Evolutionary conservation across 2,329 filamentous ascomycete genomes (phyloP).

Genomic region (Neonectria neomacrospora): DNA sequence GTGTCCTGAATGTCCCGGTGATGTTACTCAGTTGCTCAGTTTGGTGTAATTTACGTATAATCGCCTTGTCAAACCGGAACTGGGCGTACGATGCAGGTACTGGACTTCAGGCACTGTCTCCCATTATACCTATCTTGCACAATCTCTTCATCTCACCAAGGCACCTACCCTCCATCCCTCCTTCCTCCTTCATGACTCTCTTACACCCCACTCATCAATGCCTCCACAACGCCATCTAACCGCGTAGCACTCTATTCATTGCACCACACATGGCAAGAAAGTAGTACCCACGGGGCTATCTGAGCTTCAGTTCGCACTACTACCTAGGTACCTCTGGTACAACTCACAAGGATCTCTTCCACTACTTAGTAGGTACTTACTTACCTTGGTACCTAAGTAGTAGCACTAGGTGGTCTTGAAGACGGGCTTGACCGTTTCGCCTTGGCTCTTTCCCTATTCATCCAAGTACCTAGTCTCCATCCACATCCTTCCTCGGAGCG

Average conservation of each 20-base stretch:
- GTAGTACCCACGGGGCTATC: neutral
- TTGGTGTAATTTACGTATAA: neutral
- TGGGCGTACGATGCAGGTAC: neutral
- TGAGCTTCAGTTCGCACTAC: neutral
- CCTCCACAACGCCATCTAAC: neutral
- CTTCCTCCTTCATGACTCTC: neutral
- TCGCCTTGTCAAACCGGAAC: neutral
- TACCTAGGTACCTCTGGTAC: neutral
- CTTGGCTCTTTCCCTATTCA: no score
- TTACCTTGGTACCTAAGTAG: no score
- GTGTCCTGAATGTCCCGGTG: neutral
- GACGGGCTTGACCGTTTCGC: slow-evolving; percentile 4
- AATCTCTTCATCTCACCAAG: neutral
- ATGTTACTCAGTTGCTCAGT: neutral
- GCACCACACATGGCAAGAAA: no score
- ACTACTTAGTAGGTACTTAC: no score
- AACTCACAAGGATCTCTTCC: neutral
- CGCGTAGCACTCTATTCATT: no score
- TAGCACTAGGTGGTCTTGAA: neutral
- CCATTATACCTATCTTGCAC: neutral
- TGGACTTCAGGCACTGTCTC: neutral
- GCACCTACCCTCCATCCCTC: neutral
- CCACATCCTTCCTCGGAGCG: neutral
- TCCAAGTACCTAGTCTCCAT: slow-evolving; percentile 9
- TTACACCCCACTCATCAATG: no score